Conservation (phyloP, 768 basidiomycete genomes). For the Clitopilus passeckerianus region DNA sequence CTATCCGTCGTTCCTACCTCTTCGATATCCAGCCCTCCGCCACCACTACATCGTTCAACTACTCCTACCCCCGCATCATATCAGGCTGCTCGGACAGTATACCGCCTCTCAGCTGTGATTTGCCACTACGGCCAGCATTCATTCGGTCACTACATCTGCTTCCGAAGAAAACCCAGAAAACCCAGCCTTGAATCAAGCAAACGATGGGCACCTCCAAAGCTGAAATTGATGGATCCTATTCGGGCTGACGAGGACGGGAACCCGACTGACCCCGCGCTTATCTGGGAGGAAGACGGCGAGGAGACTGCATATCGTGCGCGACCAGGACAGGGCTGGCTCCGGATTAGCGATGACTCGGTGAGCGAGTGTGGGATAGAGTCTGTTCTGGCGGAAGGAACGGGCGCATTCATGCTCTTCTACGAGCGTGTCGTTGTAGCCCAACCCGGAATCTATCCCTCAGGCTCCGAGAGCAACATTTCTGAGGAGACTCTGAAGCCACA, state of each 20-base stretch:
- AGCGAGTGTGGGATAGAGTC: conserved; percentile 69
- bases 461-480: conserved; percentile 32
- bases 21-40: conserved; percentile 65
- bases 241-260: conserved; percentile 17
- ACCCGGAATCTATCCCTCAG: conserved; percentile 14
- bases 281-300: conserved; percentile 51
- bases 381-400: conserved; percentile 66
- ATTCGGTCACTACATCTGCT: conserved; percentile 94
- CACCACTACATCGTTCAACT: conserved; percentile 38
- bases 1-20: conserved; percentile 66
- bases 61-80: conserved; percentile 56
- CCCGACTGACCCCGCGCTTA: conserved; percentile 30
- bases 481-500: conserved; percentile 65
- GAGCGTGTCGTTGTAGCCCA: conserved; percentile 50
- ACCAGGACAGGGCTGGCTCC: conserved; percentile 73
- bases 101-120: conserved; percentile 81
- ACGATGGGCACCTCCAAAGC: conserved; percentile 26
- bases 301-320: background rate
- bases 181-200: conserved; percentile 31
- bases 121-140: conserved; percentile 92
- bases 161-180: conserved; percentile 72
- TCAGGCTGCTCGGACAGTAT: conserved; percentile 59
- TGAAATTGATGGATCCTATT: conserved; percentile 10
- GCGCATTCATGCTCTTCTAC: conserved; percentile 94
- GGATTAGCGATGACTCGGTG: conserved; percentile 84